These are phyloP conservation scores for Fragaria nilgerrensis DNA, from an alignment of 306 rosid species.

Conservation along the genomic window DNA sequence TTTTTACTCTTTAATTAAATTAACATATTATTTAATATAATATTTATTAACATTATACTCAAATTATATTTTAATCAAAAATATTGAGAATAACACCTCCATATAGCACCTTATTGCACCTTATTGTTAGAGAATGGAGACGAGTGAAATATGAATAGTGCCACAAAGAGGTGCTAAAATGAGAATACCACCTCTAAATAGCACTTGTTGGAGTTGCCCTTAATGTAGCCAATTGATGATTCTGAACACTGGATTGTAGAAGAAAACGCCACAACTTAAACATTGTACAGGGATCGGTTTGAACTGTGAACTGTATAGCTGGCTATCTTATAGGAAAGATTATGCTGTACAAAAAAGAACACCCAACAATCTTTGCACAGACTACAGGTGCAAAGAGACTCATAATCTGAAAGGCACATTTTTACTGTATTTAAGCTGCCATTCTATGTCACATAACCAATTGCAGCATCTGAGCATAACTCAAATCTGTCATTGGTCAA, in stretches of 20 bases:
- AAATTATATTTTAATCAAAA: no score
- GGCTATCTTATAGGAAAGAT: background rate
- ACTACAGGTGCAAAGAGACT: background rate
- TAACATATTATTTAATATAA: no score
- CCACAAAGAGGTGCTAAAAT: background rate
- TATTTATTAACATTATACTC: no score
- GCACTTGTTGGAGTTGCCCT: background rate
- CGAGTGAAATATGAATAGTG: background rate
- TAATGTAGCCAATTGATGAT: background rate
- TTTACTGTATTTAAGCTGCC: background rate
- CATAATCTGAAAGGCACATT: background rate
- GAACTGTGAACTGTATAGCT: background rate
- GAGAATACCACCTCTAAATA: background rate
- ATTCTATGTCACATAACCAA: background rate
- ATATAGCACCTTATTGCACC: no score
- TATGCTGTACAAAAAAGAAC: slow-evolving; percentile 13
- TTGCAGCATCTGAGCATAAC: slow-evolving; percentile 21
- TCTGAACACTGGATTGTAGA: background rate
- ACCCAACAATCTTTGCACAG: slow-evolving; percentile 19
- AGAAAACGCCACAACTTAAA: background rate
- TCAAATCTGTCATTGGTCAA: background rate
- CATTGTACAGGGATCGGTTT: background rate
- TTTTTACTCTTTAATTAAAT: no score
- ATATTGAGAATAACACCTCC: no score
- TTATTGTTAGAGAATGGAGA: no score